Evolutionary conservation across 331 rosid genomes (phyloP).

Genomic region (Malus hybrid): DNA sequence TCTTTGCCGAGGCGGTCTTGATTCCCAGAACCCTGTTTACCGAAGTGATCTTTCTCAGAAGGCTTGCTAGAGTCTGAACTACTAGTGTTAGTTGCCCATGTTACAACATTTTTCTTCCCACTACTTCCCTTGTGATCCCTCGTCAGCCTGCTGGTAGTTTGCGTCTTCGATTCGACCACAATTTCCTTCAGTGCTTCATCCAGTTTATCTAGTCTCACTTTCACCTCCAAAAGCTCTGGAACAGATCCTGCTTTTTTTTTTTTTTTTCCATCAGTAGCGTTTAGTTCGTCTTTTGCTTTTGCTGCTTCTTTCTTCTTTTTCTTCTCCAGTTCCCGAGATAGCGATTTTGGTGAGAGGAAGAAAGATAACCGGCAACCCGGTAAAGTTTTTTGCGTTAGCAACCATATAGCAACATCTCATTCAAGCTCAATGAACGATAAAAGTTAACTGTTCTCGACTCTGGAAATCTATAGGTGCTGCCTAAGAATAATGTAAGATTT

Average conservation of each 20-base stretch:
- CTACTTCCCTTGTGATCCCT: constrained; percentile 21
- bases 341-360: constrained; percentile 1
- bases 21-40: constrained; percentile 22
- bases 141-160: constrained; percentile 7
- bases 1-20: constrained; percentile 20
- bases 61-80: constrained; percentile 24
- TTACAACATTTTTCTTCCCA: constrained; percentile 18
- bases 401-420: no score
- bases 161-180: constrained; percentile 48
- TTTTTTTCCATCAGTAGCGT: constrained; percentile 30
- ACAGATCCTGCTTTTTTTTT: constrained; percentile 23
- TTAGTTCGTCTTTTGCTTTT: neutral
- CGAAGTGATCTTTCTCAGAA: constrained; percentile 16
- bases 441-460: no score
- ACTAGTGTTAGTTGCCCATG: constrained; percentile 18
- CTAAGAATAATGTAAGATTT: no score
- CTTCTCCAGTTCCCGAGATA: constrained; percentile 60
- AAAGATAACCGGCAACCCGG: no score
- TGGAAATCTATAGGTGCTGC: no score
- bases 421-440: no score
- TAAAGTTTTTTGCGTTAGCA: no score
- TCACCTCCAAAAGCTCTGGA: constrained; percentile 54
- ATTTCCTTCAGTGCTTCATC: constrained; percentile 74
- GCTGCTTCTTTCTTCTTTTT: constrained; percentile 55
- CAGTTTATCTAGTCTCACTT: constrained; percentile 64